A percentile compares a stretch with the other conserved stretches of the same genome.
phyloP scores from a whole-genome alignment of 2,329 filamentous ascomycete genomes.

The Daldinia sp. region DNA sequence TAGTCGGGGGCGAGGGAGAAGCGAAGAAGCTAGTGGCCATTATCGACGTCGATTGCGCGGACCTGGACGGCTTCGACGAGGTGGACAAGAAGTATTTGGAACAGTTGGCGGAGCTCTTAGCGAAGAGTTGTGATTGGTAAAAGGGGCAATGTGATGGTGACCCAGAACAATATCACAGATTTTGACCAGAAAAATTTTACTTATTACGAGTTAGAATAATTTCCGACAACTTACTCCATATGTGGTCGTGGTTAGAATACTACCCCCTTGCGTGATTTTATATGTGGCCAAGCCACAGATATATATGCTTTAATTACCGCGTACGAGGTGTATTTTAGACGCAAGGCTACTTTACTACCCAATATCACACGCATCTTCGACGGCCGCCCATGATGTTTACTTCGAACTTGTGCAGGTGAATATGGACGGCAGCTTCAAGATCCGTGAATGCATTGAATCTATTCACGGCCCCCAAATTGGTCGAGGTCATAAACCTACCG shows the following conservation, averaged over 20 bases:
- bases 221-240: neutral
- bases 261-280: neutral
- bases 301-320: too few species aligned
- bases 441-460: too few species aligned
- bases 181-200: neutral
- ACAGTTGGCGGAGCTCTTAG: slow-evolving; percentile 67
- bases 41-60: slow-evolving; percentile 81
- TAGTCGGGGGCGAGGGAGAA: slow-evolving; percentile 48
- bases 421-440: too few species aligned
- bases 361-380: too few species aligned
- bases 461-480: too few species aligned
- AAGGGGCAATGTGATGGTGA: neutral
- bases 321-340: too few species aligned
- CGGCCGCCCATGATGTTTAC: too few species aligned
- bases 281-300: too few species aligned
- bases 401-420: too few species aligned
- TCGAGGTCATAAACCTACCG: too few species aligned
- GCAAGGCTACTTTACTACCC: too few species aligned
- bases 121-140: slow-evolving; percentile 71
- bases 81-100: slow-evolving; percentile 73
- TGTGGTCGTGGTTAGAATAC: neutral
- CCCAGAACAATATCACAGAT: neutral
- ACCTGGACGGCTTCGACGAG: slow-evolving; percentile 71
- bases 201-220: neutral
- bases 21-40: slow-evolving; percentile 69